A percentile compares a stretch with the other conserved stretches of the same genome.
phyloP scores from a whole-genome alignment of 2,329 filamentous ascomycete species.

The Xylariaceae sp. region DNA sequence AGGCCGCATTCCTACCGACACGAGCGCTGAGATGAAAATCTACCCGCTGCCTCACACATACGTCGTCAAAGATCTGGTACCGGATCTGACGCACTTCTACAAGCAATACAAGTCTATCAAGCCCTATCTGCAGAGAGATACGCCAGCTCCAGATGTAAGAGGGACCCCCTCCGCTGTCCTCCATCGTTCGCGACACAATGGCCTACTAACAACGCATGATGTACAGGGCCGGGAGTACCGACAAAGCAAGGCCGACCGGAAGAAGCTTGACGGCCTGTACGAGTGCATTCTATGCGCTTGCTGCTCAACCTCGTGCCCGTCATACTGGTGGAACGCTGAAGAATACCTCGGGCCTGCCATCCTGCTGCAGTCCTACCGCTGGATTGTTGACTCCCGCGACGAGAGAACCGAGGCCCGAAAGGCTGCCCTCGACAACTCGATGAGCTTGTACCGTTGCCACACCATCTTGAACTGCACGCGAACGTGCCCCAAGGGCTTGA shows the following conservation, averaged over 20 bases:
- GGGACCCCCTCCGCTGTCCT: slow-evolving; percentile 8
- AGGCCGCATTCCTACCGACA: slow-evolving; percentile 92
- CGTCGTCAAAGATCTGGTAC: slow-evolving; percentile 97
- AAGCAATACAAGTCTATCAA: slow-evolving; percentile 99
- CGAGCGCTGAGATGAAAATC: slow-evolving; percentile 78
- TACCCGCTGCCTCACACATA: slow-evolving; percentile 98
- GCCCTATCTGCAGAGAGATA: slow-evolving; percentile 92
- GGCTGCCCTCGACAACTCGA: slow-evolving; percentile 91
- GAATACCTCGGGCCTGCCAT: slow-evolving; percentile 97
- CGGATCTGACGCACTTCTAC: slow-evolving; percentile 97
- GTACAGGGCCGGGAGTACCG: slow-evolving; percentile 82
- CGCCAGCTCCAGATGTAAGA: slow-evolving; percentile 76
- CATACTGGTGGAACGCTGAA: slow-evolving; percentile 99
- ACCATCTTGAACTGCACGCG: slow-evolving; percentile 98
- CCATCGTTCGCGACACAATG: not conserved
- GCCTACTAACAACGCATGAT: slow-evolving; percentile 15
- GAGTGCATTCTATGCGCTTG: slow-evolving; percentile 99
- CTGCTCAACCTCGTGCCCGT: slow-evolving; percentile 99
- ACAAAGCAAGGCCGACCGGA: slow-evolving; percentile 86
- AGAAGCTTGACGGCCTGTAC: slow-evolving; percentile 96
- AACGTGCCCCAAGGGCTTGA: slow-evolving; percentile 97
- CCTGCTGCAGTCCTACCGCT: slow-evolving; percentile 95
- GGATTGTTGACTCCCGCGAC: slow-evolving; percentile 92
- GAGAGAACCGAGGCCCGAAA: slow-evolving; percentile 85
- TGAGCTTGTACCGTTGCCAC: slow-evolving; percentile 98